Evolutionary conservation across 1,284 basidiomycete species (phyloP).

Genomic region (Termitomyces sp.): DNA sequence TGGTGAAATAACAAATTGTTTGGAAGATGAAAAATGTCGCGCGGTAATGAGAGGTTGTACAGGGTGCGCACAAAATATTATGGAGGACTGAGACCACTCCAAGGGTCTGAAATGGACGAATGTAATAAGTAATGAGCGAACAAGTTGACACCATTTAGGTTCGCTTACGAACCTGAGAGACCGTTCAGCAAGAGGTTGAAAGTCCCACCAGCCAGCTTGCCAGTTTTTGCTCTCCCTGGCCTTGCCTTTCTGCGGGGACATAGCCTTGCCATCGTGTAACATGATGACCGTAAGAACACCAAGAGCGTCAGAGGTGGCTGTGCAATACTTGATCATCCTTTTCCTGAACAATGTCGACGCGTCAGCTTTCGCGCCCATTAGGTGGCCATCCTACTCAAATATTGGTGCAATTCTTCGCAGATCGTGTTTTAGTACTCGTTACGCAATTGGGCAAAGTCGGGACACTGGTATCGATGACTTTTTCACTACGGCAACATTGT

Average conservation of each 20-base stretch:
- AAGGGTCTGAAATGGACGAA: constrained; percentile 45
- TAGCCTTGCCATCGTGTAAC: constrained; percentile 24
- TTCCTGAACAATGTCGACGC: constrained; percentile 14
- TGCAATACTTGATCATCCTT: constrained; percentile 2
- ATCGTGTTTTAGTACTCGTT: constrained; percentile 75
- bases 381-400: constrained; percentile 67
- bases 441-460: constrained; percentile 89
- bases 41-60: constrained; percentile 55
- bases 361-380: constrained; percentile 43
- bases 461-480: constrained; percentile 52
- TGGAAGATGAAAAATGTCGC: constrained; percentile 63
- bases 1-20: constrained; percentile 53
- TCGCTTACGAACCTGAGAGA: constrained; percentile 39
- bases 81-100: constrained; percentile 63
- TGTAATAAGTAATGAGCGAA: constrained; percentile 5
- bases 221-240: constrained; percentile 49
- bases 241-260: constrained; percentile 54
- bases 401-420: constrained; percentile 72
- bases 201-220: constrained; percentile 70
- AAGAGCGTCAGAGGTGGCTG: constrained; percentile 8
- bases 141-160: neutral
- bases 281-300: constrained; percentile 11
- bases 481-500: constrained; percentile 6
- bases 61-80: constrained; percentile 63
- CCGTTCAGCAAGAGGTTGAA: constrained; percentile 54